Evolutionary conservation across 2,329 filamentous ascomycete genomes (phyloP).

Genomic region (Nannizziopsis barbatae): DNA sequence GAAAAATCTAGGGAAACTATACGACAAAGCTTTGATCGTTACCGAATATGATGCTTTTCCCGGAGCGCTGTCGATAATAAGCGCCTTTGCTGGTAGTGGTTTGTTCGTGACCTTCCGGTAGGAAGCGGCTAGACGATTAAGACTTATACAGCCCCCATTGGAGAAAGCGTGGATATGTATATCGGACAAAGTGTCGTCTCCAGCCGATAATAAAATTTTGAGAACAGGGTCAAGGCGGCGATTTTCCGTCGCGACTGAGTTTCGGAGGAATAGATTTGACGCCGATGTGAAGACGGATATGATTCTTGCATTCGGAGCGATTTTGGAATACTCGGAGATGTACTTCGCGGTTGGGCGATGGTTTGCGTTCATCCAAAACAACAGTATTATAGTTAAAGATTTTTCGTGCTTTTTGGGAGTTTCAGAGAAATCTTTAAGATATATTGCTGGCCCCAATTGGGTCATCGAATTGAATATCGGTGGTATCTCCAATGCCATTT

Average conservation of each 20-base stretch:
- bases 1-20: slow-evolving; percentile 25
- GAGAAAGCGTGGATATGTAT: slow-evolving; percentile 41
- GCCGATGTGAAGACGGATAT: slow-evolving; percentile 32
- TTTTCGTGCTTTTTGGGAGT: slow-evolving; percentile 8
- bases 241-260: slow-evolving; percentile 18
- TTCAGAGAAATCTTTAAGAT: slow-evolving; percentile 24
- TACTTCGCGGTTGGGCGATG: slow-evolving; percentile 39
- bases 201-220: slow-evolving; percentile 24
- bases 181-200: slow-evolving; percentile 4
- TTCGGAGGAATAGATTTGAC: slow-evolving; percentile 25
- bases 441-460: slow-evolving; percentile 31
- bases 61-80: slow-evolving; percentile 39
- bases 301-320: slow-evolving; percentile 36
- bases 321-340: slow-evolving; percentile 33
- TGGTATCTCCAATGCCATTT: background rate
- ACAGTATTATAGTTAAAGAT: slow-evolving; percentile 32
- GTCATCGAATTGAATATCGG: slow-evolving; percentile 20
- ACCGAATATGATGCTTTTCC: slow-evolving; percentile 25
- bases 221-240: slow-evolving; percentile 27
- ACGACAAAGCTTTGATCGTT: slow-evolving; percentile 27
- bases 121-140: slow-evolving; percentile 28
- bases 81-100: slow-evolving; percentile 31
- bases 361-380: slow-evolving; percentile 41
- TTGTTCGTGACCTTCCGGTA: slow-evolving; percentile 28
- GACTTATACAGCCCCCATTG: slow-evolving; percentile 38